These are phyloP conservation scores for Paramecium caudatum DNA, from an alignment of 73 alveolate species.

Conservation along the genomic window DNA sequence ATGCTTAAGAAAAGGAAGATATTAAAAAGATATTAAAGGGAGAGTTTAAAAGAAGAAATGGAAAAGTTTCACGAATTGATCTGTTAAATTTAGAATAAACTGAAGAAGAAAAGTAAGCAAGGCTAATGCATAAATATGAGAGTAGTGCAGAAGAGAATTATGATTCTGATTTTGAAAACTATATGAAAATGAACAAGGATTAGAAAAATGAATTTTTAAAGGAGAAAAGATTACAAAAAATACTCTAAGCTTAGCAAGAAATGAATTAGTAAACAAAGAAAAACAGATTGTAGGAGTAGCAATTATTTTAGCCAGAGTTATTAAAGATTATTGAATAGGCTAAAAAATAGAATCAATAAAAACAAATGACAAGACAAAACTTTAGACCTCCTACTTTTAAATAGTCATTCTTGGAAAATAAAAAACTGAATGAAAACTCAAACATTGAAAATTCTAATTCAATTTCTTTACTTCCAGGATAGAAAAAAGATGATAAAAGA, in stretches of 20 bases:
- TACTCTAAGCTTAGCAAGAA: neutral
- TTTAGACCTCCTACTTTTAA: neutral
- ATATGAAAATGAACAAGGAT: neutral
- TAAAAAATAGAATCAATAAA: neutral
- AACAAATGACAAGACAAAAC: neutral
- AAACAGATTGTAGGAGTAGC: conserved; percentile 29
- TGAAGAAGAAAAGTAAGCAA: conserved; percentile 42
- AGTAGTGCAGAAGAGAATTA: conserved; percentile 35
- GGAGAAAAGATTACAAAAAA: neutral
- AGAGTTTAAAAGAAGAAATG: conserved; percentile 47
- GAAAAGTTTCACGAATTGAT: neutral
- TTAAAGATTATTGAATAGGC: neutral
- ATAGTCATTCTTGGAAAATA: neutral
- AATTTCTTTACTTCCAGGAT: neutral
- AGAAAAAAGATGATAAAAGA: neutral
- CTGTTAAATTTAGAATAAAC: neutral
- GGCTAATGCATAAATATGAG: neutral
- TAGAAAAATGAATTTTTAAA: neutral
- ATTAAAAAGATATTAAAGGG: conserved; percentile 20
- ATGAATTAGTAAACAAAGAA: conserved; percentile 11
- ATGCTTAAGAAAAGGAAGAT: conserved; percentile 28
- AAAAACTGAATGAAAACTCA: conserved; percentile 13
- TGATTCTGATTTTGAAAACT: conserved; percentile 39
- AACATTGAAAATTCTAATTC: neutral
- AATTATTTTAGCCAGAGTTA: neutral